These are phyloP conservation scores for Neoascochyta sp. DNA, from an alignment of 2,329 filamentous ascomycete species.

Conservation along the genomic window DNA sequence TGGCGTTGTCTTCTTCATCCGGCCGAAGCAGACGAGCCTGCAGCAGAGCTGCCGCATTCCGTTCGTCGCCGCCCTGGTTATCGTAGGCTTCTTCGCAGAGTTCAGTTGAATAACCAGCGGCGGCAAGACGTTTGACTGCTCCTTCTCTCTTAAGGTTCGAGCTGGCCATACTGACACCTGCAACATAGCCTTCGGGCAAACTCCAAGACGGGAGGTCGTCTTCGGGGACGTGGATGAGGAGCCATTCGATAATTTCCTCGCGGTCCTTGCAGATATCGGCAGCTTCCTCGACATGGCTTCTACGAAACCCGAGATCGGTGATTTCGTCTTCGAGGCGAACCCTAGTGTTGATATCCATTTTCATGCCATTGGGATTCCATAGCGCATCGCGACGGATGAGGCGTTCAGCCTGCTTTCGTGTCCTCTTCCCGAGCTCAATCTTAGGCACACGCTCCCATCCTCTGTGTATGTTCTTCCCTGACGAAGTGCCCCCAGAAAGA, in stretches of 20 bases:
- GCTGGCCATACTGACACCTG: conserved; percentile 81
- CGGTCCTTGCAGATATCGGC: conserved; percentile 82
- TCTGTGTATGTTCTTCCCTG: conserved; percentile 53
- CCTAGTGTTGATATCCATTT: conserved; percentile 58
- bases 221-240: conserved; percentile 93
- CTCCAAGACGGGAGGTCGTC: conserved; percentile 94
- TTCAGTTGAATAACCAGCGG: conserved; percentile 80
- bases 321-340: conserved; percentile 68
- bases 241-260: conserved; percentile 92
- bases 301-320: conserved; percentile 76
- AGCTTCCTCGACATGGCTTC: conserved; percentile 85
- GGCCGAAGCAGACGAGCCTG: conserved; percentile 62
- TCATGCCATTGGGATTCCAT: conserved; percentile 80
- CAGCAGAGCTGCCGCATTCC: conserved; percentile 71
- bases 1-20: conserved; percentile 25
- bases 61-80: conserved; percentile 67
- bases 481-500: conserved; percentile 24
- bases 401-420: conserved; percentile 72
- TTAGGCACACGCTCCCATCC: conserved; percentile 83
- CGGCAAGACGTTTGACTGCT: conserved; percentile 74
- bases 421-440: conserved; percentile 85
- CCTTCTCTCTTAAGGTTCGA: conserved; percentile 77
- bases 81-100: conserved; percentile 77
- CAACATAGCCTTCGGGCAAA: conserved; percentile 84
- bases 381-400: conserved; percentile 72